phyloP scores from a whole-genome alignment of 805 yeast genomes.

The Metschnikowia cerradonensis region DNA sequence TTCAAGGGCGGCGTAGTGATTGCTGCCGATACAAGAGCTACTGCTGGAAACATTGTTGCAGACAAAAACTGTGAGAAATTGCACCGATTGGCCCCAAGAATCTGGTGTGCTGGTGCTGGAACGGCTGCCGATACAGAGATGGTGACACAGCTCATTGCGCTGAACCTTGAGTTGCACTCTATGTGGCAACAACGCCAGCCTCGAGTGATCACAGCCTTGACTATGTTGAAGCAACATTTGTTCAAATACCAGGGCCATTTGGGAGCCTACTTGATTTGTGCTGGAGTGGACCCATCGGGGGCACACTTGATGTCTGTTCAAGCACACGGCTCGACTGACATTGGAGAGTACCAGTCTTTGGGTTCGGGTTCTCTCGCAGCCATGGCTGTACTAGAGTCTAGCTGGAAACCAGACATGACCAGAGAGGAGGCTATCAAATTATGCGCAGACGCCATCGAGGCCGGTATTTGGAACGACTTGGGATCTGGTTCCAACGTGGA shows the following conservation, averaged over 20 bases:
- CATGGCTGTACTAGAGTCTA: slow-evolving; percentile 91
- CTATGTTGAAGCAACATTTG: slow-evolving; percentile 89
- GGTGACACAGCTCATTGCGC: slow-evolving; percentile 89
- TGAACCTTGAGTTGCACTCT: slow-evolving; percentile 87
- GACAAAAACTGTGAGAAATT: slow-evolving; percentile 97
- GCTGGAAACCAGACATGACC: slow-evolving; percentile 74
- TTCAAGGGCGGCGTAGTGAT: slow-evolving; percentile 92
- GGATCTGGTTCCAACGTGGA: slow-evolving; percentile 99
- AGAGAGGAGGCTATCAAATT: slow-evolving; percentile 88
- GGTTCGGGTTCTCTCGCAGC: slow-evolving; percentile 99
- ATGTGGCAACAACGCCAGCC: slow-evolving; percentile 82
- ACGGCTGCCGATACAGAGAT: slow-evolving; percentile 99
- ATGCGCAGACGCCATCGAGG: slow-evolving; percentile 89
- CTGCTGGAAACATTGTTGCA: slow-evolving; percentile 94
- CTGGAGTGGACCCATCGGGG: slow-evolving; percentile 96
- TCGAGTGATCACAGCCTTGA: slow-evolving; percentile 88
- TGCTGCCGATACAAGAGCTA: slow-evolving; percentile 98
- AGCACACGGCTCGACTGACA: slow-evolving; percentile 97
- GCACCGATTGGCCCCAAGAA: slow-evolving; percentile 82
- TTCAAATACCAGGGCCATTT: slow-evolving; percentile 96
- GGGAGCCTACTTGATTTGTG: slow-evolving; percentile 97
- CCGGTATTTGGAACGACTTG: slow-evolving; percentile 98
- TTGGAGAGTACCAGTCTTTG: slow-evolving; percentile 85
- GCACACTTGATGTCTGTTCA: slow-evolving; percentile 89
- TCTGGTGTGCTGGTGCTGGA: slow-evolving; percentile 99